Percentiles rank a stretch among this genome's conserved stretches.
Evolutionary conservation across 371 early-diverging fungal species (phyloP).

Genomic region (Parasitella parasitica): DNA sequence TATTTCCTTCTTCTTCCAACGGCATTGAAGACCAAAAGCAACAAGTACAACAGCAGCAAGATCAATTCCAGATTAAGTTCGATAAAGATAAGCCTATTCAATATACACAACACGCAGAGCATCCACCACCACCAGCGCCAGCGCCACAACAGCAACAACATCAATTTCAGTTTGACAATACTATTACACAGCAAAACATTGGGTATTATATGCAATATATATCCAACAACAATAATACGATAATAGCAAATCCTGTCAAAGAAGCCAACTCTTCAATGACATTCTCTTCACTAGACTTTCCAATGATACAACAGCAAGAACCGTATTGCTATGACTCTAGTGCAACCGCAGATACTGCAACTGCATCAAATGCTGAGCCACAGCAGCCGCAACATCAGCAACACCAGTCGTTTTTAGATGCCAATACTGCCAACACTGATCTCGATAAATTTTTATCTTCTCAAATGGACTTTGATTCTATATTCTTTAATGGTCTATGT

Average conservation of each 20-base stretch:
- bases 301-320: background rate
- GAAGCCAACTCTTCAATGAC: background rate
- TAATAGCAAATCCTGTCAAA: background rate
- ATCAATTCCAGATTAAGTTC: background rate
- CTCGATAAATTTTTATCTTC: background rate
- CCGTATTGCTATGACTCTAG: background rate
- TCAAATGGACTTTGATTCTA: background rate
- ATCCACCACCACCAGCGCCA: background rate
- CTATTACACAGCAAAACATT: background rate
- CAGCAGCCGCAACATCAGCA: background rate
- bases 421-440: background rate
- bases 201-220: background rate
- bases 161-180: background rate
- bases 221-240: background rate
- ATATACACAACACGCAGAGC: background rate
- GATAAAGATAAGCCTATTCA: background rate
- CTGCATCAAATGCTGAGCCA: background rate
- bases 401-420: background rate
- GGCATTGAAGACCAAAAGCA: background rate
- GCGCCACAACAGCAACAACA: background rate
- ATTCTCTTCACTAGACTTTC: background rate
- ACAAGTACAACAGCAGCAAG: background rate
- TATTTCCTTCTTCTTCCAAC: background rate
- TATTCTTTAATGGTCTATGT: background rate
- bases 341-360: background rate